A percentile compares a stretch with the other conserved stretches of the same genome.
Conservation (phyloP, 805 yeast genomes). For the Tetrapisispora fleetii region DNA sequence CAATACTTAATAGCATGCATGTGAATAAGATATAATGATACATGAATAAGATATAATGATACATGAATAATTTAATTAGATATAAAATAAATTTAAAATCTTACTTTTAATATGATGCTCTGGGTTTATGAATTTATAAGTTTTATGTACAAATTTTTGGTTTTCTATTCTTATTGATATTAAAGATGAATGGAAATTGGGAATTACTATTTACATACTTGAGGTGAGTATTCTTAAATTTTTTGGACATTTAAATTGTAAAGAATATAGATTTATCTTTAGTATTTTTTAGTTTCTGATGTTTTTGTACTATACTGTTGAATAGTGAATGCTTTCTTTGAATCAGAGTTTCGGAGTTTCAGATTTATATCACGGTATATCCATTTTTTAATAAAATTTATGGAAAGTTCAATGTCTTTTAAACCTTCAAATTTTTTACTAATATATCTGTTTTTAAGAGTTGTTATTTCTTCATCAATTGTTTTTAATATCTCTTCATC, state of each 20-base stretch:
- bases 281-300: not conserved
- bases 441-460: conserved; percentile 13
- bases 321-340: not conserved
- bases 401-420: conserved; percentile 10
- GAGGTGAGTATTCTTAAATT: not conserved
- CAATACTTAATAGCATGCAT: too few species aligned
- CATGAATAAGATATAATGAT: too few species aligned
- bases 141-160: not conserved
- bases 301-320: not conserved
- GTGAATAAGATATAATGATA: too few species aligned
- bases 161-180: not conserved
- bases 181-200: not conserved
- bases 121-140: not conserved
- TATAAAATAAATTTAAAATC: too few species aligned
- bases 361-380: conserved; percentile 1
- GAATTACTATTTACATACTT: not conserved
- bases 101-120: not conserved
- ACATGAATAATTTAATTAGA: too few species aligned
- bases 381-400: conserved; percentile 16
- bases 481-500: conserved; percentile 3
- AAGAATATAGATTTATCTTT: not conserved
- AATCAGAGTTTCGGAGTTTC: not conserved
- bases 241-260: too few species aligned
- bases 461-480: conserved; percentile 10
- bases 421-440: conserved; percentile 17